Evolutionary conservation across 257 asterid genomes (phyloP), one percentile per base, ranked within the genome.

Genomic region (Eucommia ulmoides): DNA sequence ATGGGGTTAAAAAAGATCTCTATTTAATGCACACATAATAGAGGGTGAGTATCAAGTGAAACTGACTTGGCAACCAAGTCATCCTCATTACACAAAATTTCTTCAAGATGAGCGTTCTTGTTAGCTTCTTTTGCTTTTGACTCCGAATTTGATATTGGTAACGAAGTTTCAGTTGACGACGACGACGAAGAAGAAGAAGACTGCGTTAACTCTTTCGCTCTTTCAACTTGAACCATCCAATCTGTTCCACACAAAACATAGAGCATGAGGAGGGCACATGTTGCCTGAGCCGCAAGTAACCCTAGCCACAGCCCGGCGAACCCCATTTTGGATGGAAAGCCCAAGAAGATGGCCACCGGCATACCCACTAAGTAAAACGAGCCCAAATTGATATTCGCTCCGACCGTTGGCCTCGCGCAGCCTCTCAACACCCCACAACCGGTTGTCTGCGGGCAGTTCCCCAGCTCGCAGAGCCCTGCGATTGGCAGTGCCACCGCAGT

Each of bases 261-360:
- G 44, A 35, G 9, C 44, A 35, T 35, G 44, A 35, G 44, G 10
- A 35, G n/a, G 11, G 44, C 44, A 35, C 44, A 35, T 35, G 44
- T 10, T 15, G 15, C 44, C 44, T 35, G 44, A 35, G 44, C 44
- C 11, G 44, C 9, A 35, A 35, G 44, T 18, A 35, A 35, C n/a
- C 44, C 44, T 35, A 35, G 44, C 44, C 44, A 35, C 16, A 35
- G 44, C 16, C 44, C 44, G n/a, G 44, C 44, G n/a, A 35, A 35
- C 44, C 44, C 44, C 11, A 35, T 35, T 35, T 35, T 35, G 9
- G 15, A 15, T 18, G n/a, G n/a, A 35, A 35, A 35, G 3, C 44
- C 44, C 44, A 35, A 10, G 44, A 35, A 6, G 15, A 35, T 35
- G 11, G 44, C 44, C 44, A 35, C 44, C 16, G 44, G 44, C 44